These are phyloP conservation scores for Naganishia randhawae DNA, from an alignment of 768 basidiomycete genomes.

Conservation along the genomic window DNA sequence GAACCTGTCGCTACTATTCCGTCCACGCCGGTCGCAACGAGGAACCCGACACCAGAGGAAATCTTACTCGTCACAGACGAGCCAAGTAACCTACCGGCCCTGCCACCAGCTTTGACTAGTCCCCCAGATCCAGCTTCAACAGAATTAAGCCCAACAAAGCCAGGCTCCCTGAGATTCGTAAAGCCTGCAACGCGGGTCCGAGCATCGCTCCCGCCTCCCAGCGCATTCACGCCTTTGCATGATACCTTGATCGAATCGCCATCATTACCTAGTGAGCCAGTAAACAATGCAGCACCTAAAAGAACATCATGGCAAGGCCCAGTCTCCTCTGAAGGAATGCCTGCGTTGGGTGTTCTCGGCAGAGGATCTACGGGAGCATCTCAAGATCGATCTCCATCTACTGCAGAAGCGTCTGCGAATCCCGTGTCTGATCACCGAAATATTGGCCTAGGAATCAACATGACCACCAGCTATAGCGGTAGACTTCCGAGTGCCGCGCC, in stretches of 20 bases:
- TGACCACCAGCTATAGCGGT: not conserved
- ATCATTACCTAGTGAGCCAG: not conserved
- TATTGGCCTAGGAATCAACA: constrained; percentile 1
- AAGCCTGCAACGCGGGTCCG: constrained; percentile 28
- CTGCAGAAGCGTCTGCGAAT: not conserved
- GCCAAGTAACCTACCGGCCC: not conserved
- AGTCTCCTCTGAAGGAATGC: not conserved
- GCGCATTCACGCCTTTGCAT: constrained; percentile 20
- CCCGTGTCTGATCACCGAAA: not conserved
- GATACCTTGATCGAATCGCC: constrained; percentile 2
- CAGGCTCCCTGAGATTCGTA: not conserved
- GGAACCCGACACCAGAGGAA: constrained; percentile 37
- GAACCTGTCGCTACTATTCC: constrained; percentile 27
- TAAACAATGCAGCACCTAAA: not conserved
- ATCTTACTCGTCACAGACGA: not conserved
- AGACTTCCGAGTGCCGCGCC: not conserved
- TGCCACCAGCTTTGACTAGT: constrained; percentile 2
- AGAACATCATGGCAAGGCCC: constrained; percentile 9
- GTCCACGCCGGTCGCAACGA: constrained; percentile 36
- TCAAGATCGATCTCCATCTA: constrained; percentile 5
- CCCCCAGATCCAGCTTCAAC: constrained; percentile 1
- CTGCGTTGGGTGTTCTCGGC: not conserved
- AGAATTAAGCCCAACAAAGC: not conserved
- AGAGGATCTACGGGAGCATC: not conserved
- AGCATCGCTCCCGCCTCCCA: constrained; percentile 39